Evolutionary conservation across 2,329 filamentous ascomycete genomes (phyloP).

Genomic region (Xylaria sp.): DNA sequence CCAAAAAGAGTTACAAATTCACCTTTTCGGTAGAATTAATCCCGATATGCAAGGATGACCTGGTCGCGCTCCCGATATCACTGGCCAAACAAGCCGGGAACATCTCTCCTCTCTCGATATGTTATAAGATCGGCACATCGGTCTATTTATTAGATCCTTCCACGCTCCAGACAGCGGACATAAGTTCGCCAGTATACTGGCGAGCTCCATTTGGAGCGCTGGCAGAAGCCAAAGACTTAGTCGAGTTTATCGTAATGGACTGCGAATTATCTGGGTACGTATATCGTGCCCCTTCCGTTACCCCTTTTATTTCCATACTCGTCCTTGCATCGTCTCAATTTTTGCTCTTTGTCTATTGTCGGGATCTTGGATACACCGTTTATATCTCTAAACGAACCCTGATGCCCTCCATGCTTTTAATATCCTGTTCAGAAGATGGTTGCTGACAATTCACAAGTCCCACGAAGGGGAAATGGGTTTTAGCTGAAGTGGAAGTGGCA

Average conservation of each 20-base stretch:
- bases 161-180: conserved; percentile 89
- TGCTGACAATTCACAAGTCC: conserved; percentile 51
- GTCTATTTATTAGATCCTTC: conserved; percentile 90
- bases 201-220: conserved; percentile 85
- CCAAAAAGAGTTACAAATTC: conserved; percentile 93
- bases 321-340: neutral
- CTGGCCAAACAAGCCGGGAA: conserved; percentile 89
- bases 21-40: conserved; percentile 88
- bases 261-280: conserved; percentile 75
- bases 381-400: neutral
- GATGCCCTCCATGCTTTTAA: neutral
- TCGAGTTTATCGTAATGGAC: conserved; percentile 95
- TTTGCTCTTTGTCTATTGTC: neutral
- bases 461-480: conserved; percentile 81
- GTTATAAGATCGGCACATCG: conserved; percentile 87
- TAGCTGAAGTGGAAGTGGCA: conserved; percentile 89
- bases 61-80: conserved; percentile 91
- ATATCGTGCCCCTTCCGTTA: neutral
- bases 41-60: conserved; percentile 95
- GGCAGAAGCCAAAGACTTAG: conserved; percentile 83
- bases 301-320: neutral
- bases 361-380: neutral
- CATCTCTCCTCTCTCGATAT: conserved; percentile 86
- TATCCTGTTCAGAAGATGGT: neutral
- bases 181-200: conserved; percentile 89